phyloP scores from a whole-genome alignment of 371 early-diverging fungal genomes.

The Paraphysoderma sedebokerense region DNA sequence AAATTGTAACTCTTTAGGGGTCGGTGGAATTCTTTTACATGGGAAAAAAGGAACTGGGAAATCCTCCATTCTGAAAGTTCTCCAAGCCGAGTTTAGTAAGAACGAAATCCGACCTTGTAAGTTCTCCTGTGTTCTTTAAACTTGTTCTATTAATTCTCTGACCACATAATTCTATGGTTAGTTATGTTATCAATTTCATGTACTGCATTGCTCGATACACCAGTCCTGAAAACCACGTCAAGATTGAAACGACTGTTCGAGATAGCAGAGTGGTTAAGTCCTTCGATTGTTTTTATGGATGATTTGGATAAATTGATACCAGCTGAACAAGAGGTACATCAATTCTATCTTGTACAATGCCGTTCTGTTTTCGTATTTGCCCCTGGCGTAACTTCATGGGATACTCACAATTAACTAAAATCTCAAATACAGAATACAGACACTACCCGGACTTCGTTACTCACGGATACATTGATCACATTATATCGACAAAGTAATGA shows the following conservation, averaged over 20 bases:
- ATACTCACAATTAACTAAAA: background rate
- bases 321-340: conserved; percentile 54
- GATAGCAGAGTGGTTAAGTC: conserved; percentile 52
- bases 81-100: conserved; percentile 17
- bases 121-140: conserved; percentile 6
- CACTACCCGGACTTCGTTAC: conserved; percentile 43
- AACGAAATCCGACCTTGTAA: conserved; percentile 36
- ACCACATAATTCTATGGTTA: conserved; percentile 1
- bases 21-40: conserved; percentile 58
- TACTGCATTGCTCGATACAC: conserved; percentile 38
- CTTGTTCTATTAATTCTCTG: background rate
- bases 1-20: conserved; percentile 10
- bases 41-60: conserved; percentile 81
- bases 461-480: conserved; percentile 45
- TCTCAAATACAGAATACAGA: conserved; percentile 33
- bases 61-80: conserved; percentile 38
- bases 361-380: background rate
- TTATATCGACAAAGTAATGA: conserved; percentile 18
- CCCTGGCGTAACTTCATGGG: background rate
- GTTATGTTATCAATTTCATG: conserved; percentile 31
- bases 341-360: conserved; percentile 4
- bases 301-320: too few relatives aligned
- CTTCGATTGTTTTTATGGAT: too few relatives aligned
- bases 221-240: conserved; percentile 41
- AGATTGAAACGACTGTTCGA: conserved; percentile 37